Base-by-base conservation (phyloP, 371 early-diverging fungal species). In the Circinella minor region DNA sequence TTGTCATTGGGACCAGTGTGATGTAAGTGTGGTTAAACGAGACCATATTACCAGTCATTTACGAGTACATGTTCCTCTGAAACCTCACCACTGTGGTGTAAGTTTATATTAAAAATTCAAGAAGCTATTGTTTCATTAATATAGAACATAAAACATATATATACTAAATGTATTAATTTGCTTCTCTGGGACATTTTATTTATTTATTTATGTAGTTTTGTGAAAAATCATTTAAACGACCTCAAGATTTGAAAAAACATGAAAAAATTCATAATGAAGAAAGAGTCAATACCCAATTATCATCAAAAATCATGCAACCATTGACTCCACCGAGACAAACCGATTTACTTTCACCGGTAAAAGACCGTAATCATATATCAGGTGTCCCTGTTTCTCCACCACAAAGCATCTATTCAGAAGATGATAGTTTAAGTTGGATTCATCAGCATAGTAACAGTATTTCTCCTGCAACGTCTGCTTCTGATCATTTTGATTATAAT, bases 1-100 rank as follows among this genome's bases (percentile, higher is more conserved):
- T 55, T 98, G 98, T 78, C 88, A 88, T 66, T 98, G 97, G 97
- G 91, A 90, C 27, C 88, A 85, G 57, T 97, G 98, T 82, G 78
- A 81, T 43, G 87, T 90, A 39, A 81, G 81, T 36, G 90, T 92
- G 20, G 78, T 86, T 36, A 98, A 97, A 82, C 81, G 98, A 73
- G 97, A 98, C 81, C 98, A 98, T 76, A 92, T 97, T 67, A 97
- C 96, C 15, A 93, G 93, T 20, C 98, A 98, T 74, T 77, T 97
- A 63, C 85, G 96, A 65, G 93, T 95, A 20, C 98, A 98, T 76
- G 89, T 98, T 27, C 90, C 95, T 11, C 88, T 94, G 51, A 96
- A 95, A 78, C 97, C 96, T 15, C 89, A 94, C 80, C 82, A 75
- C 49, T 98, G 98, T 77, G 75, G 73, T 67, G 89, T 90, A 86